Evolutionary conservation across 148 eudicot species (phyloP), one percentile per base, ranked within the genome.

Genomic region (Fagopyrum tataricum): DNA sequence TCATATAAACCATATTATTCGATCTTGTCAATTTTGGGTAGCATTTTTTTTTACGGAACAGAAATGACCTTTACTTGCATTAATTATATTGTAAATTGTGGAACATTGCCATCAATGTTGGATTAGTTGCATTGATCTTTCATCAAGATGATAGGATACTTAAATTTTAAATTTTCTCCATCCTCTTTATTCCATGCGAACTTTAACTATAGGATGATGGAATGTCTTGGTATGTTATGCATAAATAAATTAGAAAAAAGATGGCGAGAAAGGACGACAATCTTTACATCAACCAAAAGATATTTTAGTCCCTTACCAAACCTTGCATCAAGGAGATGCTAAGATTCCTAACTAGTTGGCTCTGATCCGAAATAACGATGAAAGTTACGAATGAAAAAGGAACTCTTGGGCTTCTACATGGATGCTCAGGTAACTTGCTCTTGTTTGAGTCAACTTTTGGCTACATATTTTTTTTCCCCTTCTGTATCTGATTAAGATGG

Each of bases 311-410:
- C 40, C 80, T 91, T 46, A 70, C 73, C 26, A 89, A 86, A 80
- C 97, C 98, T 59, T 91, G 98, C 78, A 80, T 85, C 91, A 96
- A 89, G 80, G 97, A 96, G 79, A 92, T 85, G 92, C 69, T 90
- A 23, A 42, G 88, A 15, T 90, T 90, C 74, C 91, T 96, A 89
- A 81, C 80, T 96, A 96, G 75, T 76, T 90, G 86, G 79, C 87
- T 76, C 80, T 89, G 23, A 84, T 81, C 80, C 84, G 92, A 8
- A 84, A 83, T 88, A 84, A 81, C 42, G 94, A 90, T 72, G 86
- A 84, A 24, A 96, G 88, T 55, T 96, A 96, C 70, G 80, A 39
- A n/a, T 86, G 89, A 96, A 96, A 64, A 89, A 89, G 82, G 84
- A 87, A 44, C 84, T 84, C 70, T 77, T 96, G 71, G 78, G 78